These are phyloP conservation scores for Ormosia emarginata DNA, from an alignment of 306 rosid genomes.

Conservation along the genomic window DNA sequence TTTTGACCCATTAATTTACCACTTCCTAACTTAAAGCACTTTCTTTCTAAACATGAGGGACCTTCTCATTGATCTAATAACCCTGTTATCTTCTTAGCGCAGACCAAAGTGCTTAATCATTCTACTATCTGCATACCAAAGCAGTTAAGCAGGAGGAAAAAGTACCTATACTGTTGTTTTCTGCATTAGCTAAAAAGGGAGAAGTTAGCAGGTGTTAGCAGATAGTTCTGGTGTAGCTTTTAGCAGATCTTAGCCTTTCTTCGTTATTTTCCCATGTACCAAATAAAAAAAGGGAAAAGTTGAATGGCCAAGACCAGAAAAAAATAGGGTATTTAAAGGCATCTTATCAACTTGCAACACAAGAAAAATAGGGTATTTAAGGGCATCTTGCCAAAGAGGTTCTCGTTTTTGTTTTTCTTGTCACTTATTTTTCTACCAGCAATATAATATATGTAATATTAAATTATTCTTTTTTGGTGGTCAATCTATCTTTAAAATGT, in stretches of 20 bases:
- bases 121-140: no score
- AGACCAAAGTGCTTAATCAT: no score
- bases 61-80: no score
- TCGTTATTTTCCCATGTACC: background rate
- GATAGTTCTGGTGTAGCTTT: background rate
- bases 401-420: background rate
- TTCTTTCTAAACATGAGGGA: no score
- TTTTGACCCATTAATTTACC: no score
- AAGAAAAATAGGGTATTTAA: background rate
- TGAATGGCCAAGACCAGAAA: background rate
- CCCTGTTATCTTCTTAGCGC: no score
- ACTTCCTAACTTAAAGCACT: no score
- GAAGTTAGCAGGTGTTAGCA: background rate
- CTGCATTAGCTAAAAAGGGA: background rate
- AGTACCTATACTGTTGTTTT: slow-evolving; percentile 46
- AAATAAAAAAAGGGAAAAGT: background rate
- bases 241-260: background rate
- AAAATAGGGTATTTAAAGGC: background rate
- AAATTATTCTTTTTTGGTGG: background rate
- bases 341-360: background rate
- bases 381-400: background rate
- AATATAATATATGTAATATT: slow-evolving; percentile 1
- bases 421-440: background rate
- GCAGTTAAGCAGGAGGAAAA: slow-evolving; percentile 8
- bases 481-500: background rate